Evolutionary conservation across 2,329 filamentous ascomycete species (phyloP), one percentile per base, ranked within the genome.

Genomic region (Colletotrichum magnum): DNA sequence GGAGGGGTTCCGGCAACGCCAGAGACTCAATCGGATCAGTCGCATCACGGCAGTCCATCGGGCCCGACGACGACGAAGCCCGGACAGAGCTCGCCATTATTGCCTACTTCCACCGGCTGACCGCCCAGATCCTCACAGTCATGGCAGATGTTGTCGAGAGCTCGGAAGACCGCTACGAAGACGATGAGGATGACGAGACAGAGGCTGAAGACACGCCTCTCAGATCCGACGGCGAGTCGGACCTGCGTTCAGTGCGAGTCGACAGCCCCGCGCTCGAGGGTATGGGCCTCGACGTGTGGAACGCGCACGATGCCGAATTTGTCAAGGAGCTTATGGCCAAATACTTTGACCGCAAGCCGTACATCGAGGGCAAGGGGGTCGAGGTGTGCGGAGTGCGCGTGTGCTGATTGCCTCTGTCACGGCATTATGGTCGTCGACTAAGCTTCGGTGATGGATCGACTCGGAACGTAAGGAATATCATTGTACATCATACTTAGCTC

Each of bases 241-340:
- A 74, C 10, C n/a, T 81, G 10, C 53, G 74, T 81, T 45, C 77
- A 56, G 79, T 93, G 57, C 83, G 85, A 13, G 82, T 95, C 24
- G 87, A 87, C 71, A 89, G 87, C 72, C 89, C 90, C 28, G 89
- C 92, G 63, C 78, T 95, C 58, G 86, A 89, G 68, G 84, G 86
- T 53, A 92, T 95, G 89, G 93, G 93, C 0, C 85, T 96, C 21
- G 93, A 96, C 74, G 85, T 90, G 1, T 96, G 93, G 93, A 94
- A 92, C 76, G 83, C 86, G 39, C 83, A 84, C 16, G 93, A 95
- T 76, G 88, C 87, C n/a, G 83, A 83, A 3, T 95, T 95, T 75
- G 86, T 94, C 16, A 82, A 82, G 71, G 89, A 90, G 63, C 82
- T 93, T 58, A 82, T 88, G 52, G 84, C 79, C 71, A 80, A 88